Evolutionary conservation across 2,329 filamentous ascomycete genomes (phyloP).

Genomic region (Scedosporium minutisporum): DNA sequence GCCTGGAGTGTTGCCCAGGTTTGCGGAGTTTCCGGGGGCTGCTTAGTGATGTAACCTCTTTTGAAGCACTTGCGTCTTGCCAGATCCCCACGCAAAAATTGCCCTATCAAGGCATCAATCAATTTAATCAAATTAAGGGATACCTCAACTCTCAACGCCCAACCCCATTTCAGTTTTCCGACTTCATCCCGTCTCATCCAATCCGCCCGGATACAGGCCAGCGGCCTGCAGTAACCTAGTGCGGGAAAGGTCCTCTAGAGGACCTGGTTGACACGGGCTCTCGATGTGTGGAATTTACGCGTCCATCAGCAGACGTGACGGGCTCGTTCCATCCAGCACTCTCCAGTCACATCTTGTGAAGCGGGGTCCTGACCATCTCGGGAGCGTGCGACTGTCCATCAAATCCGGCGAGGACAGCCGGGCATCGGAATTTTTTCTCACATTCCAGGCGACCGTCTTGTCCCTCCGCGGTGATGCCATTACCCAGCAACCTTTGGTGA

Average conservation of each 20-base stretch:
- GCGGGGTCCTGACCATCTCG: slow-evolving; percentile 51
- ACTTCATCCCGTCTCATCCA: not conserved
- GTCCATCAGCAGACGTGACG: slow-evolving; percentile 3
- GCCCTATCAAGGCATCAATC: too few species aligned
- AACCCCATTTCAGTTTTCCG: too few species aligned
- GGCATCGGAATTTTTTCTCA: slow-evolving; percentile 32
- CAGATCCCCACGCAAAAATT: too few species aligned
- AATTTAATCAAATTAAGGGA: too few species aligned
- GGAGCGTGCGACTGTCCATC: slow-evolving; percentile 24
- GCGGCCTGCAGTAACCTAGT: not conserved
- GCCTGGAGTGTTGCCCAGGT: too few species aligned
- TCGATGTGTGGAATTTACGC: slow-evolving; percentile 12
- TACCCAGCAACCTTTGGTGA: slow-evolving; percentile 62
- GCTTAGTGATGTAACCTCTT: not conserved
- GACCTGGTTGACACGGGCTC: not conserved
- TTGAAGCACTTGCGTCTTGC: not conserved
- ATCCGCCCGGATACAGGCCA: not conserved
- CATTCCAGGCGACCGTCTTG: slow-evolving; percentile 78
- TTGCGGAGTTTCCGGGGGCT: not conserved
- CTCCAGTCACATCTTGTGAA: slow-evolving; percentile 39
- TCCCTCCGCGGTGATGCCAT: slow-evolving; percentile 70
- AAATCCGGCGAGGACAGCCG: slow-evolving; percentile 14
- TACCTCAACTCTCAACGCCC: too few species aligned
- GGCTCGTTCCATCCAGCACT: not conserved
- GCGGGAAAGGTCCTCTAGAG: not conserved